Evolutionary conservation across 139 green algal species (phyloP), one percentile per base, ranked within the genome.

Genomic region (Chlorella sp.): DNA sequence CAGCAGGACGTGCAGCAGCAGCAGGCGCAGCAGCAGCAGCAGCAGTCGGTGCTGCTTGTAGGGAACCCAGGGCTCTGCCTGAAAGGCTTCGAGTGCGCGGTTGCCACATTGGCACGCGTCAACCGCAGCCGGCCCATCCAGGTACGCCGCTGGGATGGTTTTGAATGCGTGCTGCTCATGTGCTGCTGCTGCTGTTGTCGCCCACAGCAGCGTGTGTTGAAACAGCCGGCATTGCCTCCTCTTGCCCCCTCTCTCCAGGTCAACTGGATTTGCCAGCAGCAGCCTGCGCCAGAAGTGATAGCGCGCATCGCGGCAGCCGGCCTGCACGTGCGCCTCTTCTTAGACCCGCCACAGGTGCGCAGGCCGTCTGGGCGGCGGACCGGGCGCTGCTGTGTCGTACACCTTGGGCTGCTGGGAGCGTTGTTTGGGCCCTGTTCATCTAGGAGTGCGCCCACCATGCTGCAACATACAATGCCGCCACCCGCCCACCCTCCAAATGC

Each of bases 21-120:
- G 60, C 56, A 44, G 85, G 25, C 47, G 69, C 76, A 23, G 36
- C 28, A 23, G 30, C 28, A 60, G 13, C 41, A 62, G 18, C 32
- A 63, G 51, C 63, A 56, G 23, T 86, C 82, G 1, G 82, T 95
- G 20, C 85, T 95, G 47, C 81, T 95, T 28, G 92, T 95, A 11
- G 92, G 92, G 56, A 95, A 95, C 85, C 92, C 92, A 1, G 79
- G 82, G 12, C 86, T 95, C 60, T 87, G 85, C 25, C 83, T 95
- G 28, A 95, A 95, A 64, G 92, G 91, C 39, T 95, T 95, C 78
- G 89, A 93, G 18, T 87, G 87, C 25, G 92, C 91, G 17, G 74
- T 94, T 20, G 83, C 83, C 17, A 83, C 81, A 11, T 84, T 95
- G 85, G 74, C 83, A 7, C 74, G 85, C 28, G 90, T 93, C 17